A percentile compares a stretch with the other conserved stretches of the same genome.
These are phyloP conservation scores for Sabuloglossum arenarium DNA, from an alignment of 495 filamentous ascomycete species.

Conservation along the genomic window DNA sequence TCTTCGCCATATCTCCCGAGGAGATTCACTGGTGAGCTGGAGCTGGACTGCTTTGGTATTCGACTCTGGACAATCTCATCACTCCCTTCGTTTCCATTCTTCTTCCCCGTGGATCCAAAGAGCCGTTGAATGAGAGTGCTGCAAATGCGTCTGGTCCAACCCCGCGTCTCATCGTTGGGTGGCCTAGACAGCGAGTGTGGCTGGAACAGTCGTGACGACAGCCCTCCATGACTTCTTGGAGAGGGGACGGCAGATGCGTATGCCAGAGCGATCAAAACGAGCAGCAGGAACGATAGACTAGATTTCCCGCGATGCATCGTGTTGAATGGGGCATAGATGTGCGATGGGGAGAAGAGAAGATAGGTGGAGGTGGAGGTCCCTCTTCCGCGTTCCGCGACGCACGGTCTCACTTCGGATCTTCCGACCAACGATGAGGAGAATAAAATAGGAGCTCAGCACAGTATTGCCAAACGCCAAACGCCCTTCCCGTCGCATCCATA, in stretches of 20 bases:
- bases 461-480: no score
- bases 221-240: neutral
- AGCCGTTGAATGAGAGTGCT: neutral
- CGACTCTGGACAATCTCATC: neutral
- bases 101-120: neutral
- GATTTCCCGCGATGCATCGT: neutral
- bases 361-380: no score
- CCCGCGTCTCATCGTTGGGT: neutral
- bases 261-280: neutral
- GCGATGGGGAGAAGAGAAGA: neutral
- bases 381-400: no score
- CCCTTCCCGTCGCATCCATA: neutral
- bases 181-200: neutral
- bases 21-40: conserved; percentile 24
- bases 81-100: neutral
- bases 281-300: neutral
- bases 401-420: no score
- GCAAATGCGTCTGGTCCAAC: neutral
- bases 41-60: neutral
- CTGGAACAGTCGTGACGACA: neutral
- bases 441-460: no score
- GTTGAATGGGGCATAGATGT: no score
- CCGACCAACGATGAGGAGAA: no score
- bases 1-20: conserved; percentile 54
- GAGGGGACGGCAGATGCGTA: neutral